A percentile compares a stretch with the other conserved stretches of the same genome.
These are phyloP conservation scores for Crinitomyces ghanaensis DNA, from an alignment of 805 yeast genomes.

Conservation along the genomic window DNA sequence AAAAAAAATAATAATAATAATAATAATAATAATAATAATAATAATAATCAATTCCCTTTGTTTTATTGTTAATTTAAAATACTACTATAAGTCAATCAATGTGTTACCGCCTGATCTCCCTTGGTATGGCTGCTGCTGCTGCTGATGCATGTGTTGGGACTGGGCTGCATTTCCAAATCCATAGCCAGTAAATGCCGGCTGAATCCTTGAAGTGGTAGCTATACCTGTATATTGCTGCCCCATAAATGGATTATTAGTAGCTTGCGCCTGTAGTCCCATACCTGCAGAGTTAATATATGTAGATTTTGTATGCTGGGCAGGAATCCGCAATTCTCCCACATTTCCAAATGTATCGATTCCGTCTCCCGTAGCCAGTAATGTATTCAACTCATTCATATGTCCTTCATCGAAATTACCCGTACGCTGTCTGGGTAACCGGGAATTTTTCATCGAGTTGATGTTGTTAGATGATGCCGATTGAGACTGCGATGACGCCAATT, in stretches of 20 bases:
- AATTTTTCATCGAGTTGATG: slow-evolving; percentile 2
- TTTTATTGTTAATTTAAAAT: background rate
- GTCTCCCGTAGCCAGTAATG: slow-evolving; percentile 71
- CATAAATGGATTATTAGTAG: slow-evolving; percentile 43
- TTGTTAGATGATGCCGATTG: slow-evolving; percentile 25
- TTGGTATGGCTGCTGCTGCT: slow-evolving; percentile 11
- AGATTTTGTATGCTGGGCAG: slow-evolving; percentile 84
- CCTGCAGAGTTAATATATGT: slow-evolving; percentile 82
- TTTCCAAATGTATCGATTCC: slow-evolving; percentile 93
- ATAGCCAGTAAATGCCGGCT: slow-evolving; percentile 82
- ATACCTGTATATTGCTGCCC: slow-evolving; percentile 65
- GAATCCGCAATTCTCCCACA: slow-evolving; percentile 71
- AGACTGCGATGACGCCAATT: too few species aligned
- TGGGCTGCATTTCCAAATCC: slow-evolving; percentile 77
- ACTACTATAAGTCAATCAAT: slow-evolving; percentile 21
- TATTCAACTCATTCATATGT: slow-evolving; percentile 58
- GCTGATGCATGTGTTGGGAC: slow-evolving; percentile 15
- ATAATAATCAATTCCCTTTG: slow-evolving; percentile 1
- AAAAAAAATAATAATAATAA: slow-evolving; percentile 3
- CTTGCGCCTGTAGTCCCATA: slow-evolving; percentile 16
- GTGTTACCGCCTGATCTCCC: slow-evolving; percentile 12
- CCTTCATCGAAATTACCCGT: slow-evolving; percentile 41
- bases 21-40: background rate
- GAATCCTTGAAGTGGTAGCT: slow-evolving; percentile 46
- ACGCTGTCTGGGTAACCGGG: slow-evolving; percentile 15